Evolutionary conservation across 2,329 filamentous ascomycete species (phyloP).

Genomic region (Salinomyces thailandicus): DNA sequence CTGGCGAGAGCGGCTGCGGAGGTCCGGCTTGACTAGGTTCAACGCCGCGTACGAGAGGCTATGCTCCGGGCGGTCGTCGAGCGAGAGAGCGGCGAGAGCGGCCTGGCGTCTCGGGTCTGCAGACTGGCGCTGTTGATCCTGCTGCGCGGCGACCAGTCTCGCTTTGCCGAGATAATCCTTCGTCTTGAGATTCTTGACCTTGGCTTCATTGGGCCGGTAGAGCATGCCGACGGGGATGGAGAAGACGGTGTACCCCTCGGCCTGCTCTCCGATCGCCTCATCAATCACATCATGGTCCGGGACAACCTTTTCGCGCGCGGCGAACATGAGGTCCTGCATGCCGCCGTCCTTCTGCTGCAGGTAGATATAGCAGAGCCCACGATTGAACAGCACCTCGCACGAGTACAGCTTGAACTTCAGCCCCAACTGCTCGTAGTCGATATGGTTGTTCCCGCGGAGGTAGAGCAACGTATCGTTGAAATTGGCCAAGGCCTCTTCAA

Average conservation of each 20-base stretch:
- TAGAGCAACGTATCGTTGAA: conserved; percentile 98
- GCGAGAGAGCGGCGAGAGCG: conserved; percentile 40
- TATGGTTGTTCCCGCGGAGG: conserved; percentile 88
- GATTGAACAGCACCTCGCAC: conserved; percentile 95
- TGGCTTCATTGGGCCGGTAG: conserved; percentile 91
- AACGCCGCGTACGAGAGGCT: conserved; percentile 86
- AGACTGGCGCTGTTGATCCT: conserved; percentile 16
- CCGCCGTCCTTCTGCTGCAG: conserved; percentile 83
- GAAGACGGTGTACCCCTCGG: conserved; percentile 97
- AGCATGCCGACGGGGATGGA: conserved; percentile 93
- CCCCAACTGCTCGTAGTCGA: conserved; percentile 93
- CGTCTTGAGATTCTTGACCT: conserved; percentile 94
- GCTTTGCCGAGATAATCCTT: conserved; percentile 97
- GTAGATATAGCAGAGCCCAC: conserved; percentile 94
- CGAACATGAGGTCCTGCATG: conserved; percentile 81
- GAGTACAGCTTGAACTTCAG: conserved; percentile 94
- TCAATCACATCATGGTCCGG: conserved; percentile 97
- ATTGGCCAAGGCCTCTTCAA: conserved; percentile 92
- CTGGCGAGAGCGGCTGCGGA: conserved; percentile 64
- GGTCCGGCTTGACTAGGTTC: conserved; percentile 79
- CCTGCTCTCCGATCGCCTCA: conserved; percentile 85
- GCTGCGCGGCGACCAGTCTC: conserved; percentile 67
- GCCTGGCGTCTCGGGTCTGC: conserved; percentile 20
- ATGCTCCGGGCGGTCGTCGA: conserved; percentile 70
- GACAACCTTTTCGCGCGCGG: conserved; percentile 90